Base-by-base conservation (phyloP, 2,329 filamentous ascomycete genomes). In the Epichloe sp. region DNA sequence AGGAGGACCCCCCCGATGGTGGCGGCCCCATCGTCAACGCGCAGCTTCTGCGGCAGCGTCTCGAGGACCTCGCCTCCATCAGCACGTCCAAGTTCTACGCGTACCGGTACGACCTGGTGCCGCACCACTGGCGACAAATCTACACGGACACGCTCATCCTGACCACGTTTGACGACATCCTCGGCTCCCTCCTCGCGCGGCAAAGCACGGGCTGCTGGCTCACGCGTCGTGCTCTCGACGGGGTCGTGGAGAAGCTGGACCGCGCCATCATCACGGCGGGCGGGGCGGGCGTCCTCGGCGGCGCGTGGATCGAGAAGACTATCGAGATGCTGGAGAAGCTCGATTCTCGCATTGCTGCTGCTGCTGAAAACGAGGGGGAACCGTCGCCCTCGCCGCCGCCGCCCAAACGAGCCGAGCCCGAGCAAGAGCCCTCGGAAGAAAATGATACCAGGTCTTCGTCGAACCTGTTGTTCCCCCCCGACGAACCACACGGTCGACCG, bases 261-360 rank as follows among this genome's bases (percentile, higher is more conserved):
- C 80, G 82, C 64, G 83, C 85, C 0, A 67, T 94, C 44, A 87
- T 95, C 44, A 77, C 89, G 50, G 79, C 86, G 0, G 86, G 85
- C 1, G 84, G 77, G 0, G 78, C 79, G 1, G 72, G 76, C 0
- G 56, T 62, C 1, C 71, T 86, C 51, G 75, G 78, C 7, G 61
- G 66, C 19, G 46, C 12, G 3, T 79, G 75, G 64, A 72, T 83
- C 44, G 73, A 83, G 52, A 61, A 66, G 42, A 72, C 75, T 0
- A 59, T 86, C 23, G 62, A 65, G 3, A 47, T 71, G 26, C 67
- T 79, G 11, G 65, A 68, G 47, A 52, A 54, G 8, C 56, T 61
- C 21, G 45, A 47, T 5, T 66, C 34, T 14, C 3, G 12, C n/a
- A n/a, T n/a, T n/a, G 21, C 21, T 23, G 5, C 21, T 21, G 1